These are phyloP conservation scores for Aspergillus taichungensis DNA, from an alignment of 495 filamentous ascomycete species.

Conservation along the genomic window DNA sequence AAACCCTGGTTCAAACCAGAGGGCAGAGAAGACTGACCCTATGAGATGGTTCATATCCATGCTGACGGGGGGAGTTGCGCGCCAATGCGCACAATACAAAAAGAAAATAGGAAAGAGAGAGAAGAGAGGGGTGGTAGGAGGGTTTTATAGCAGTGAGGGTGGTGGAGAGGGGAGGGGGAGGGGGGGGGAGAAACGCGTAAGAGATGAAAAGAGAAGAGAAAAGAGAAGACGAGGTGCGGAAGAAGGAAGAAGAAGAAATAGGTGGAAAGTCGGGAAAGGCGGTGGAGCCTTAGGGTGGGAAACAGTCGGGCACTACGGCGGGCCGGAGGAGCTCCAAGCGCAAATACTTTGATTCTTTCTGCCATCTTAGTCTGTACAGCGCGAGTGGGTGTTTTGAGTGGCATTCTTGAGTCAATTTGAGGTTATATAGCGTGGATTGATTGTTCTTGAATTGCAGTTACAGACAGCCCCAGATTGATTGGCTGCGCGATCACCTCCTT, in stretches of 20 bases:
- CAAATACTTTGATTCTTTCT: slow-evolving; percentile 18
- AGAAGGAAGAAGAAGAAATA: slow-evolving; percentile 7
- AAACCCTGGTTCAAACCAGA: slow-evolving; percentile 28
- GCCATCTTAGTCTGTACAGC: not conserved
- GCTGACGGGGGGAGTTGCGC: slow-evolving; percentile 31
- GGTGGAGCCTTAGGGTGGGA: slow-evolving; percentile 28
- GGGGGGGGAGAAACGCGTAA: slow-evolving; percentile 8
- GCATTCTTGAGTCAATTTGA: too few relatives aligned
- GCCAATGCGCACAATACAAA: slow-evolving; percentile 15
- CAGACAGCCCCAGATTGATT: too few relatives aligned
- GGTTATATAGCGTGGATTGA: too few relatives aligned
- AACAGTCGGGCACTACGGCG: slow-evolving; percentile 27
- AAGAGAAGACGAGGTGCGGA: slow-evolving; percentile 3
- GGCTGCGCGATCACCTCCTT: not conserved
- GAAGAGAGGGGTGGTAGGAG: slow-evolving; percentile 1
- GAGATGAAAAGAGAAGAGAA: slow-evolving; percentile 18
- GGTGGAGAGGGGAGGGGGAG: slow-evolving; percentile 1
- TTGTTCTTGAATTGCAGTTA: too few relatives aligned
- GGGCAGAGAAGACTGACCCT: slow-evolving; percentile 35
- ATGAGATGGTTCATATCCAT: slow-evolving; percentile 49
- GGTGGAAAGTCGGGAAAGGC: slow-evolving; percentile 16
- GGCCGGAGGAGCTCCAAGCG: slow-evolving; percentile 27
- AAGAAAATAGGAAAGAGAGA: slow-evolving; percentile 9
- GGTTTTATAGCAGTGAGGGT: not conserved
- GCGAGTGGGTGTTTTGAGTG: too few relatives aligned